Percentiles rank a stretch among this genome's conserved stretches.
Evolutionary conservation across 345 rosid species (phyloP).

Genomic region (Heritiera fomes): DNA sequence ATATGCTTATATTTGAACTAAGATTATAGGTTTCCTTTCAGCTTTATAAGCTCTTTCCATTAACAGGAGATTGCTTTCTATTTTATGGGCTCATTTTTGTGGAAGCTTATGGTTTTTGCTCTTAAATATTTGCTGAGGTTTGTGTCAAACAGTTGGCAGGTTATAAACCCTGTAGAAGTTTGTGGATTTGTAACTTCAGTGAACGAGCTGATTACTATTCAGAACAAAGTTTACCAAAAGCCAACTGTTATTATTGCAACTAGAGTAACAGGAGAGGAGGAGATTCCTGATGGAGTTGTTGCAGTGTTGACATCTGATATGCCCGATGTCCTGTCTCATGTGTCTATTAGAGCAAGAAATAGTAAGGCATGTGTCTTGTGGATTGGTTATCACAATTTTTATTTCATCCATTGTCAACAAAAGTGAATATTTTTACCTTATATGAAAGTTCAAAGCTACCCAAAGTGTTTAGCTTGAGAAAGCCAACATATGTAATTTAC

Average conservation of each 20-base stretch:
- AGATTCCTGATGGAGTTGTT: constrained; percentile 46
- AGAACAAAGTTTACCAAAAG: constrained; percentile 39
- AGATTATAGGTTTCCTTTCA: not conserved
- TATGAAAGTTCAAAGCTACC: constrained; percentile 8
- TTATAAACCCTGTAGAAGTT: constrained; percentile 47
- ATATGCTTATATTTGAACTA: not conserved
- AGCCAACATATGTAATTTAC: constrained; percentile 1
- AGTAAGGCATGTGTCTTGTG: constrained; percentile 29
- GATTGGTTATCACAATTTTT: not conserved
- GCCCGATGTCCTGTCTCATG: constrained; percentile 47
- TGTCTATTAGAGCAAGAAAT: constrained; percentile 51
- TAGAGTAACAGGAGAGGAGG: constrained; percentile 47
- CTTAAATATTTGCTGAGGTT: constrained; percentile 15
- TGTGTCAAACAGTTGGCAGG: constrained; percentile 44
- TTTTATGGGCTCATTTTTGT: not conserved
- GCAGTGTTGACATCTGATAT: constrained; percentile 45
- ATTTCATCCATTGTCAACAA: not conserved
- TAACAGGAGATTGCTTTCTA: not conserved
- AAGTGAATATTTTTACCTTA: constrained; percentile 8
- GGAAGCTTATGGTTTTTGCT: not conserved
- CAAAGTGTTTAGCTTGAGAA: not conserved
- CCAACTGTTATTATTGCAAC: constrained; percentile 42
- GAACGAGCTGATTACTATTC: constrained; percentile 34
- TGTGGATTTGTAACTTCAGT: constrained; percentile 35
- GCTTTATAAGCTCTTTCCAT: not conserved